phyloP scores from a whole-genome alignment of 441 rosid genomes.

The Erysimum cheiri region DNA sequence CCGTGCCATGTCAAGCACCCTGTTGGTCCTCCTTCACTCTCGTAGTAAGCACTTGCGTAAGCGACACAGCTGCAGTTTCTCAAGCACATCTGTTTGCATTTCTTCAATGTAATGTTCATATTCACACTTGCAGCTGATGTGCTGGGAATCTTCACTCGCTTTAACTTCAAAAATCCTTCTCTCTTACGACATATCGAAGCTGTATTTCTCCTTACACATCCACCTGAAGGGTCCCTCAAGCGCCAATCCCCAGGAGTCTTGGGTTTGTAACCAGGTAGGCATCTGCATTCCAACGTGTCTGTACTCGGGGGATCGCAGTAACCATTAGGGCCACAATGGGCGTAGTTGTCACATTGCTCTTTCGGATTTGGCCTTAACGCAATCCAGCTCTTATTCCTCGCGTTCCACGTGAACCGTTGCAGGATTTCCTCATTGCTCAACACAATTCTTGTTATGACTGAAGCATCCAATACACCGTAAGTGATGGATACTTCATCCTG shows the following conservation, averaged over 20 bases:
- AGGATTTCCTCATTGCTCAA: constrained; percentile 39
- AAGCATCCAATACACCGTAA: constrained; percentile 41
- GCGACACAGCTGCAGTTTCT: constrained; percentile 69
- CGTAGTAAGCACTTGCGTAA: constrained; percentile 60
- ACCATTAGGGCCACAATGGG: constrained; percentile 61
- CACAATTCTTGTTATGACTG: constrained; percentile 39
- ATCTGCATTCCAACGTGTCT: constrained; percentile 53
- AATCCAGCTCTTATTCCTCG: constrained; percentile 49
- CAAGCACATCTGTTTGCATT: constrained; percentile 57
- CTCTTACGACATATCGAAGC: constrained; percentile 51
- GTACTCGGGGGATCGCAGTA: constrained; percentile 53
- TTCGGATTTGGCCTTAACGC: constrained; percentile 53
- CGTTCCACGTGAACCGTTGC: constrained; percentile 58
- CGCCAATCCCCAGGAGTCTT: constrained; percentile 53
- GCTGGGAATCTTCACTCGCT: constrained; percentile 60
- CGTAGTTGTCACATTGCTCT: constrained; percentile 64
- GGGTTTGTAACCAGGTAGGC: constrained; percentile 75
- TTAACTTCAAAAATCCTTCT: constrained; percentile 71
- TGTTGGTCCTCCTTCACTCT: constrained; percentile 46
- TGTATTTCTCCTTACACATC: constrained; percentile 51
- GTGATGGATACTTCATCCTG: constrained; percentile 38
- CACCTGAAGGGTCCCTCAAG: constrained; percentile 58
- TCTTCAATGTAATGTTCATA: constrained; percentile 57
- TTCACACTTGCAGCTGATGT: constrained; percentile 53
- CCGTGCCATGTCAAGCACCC: constrained; percentile 81